A percentile compares a stretch with the other conserved stretches of the same genome.
Evolutionary conservation across 352 stramenopile genomes (phyloP).

Genomic region (Phytophthora gonapodyides): DNA sequence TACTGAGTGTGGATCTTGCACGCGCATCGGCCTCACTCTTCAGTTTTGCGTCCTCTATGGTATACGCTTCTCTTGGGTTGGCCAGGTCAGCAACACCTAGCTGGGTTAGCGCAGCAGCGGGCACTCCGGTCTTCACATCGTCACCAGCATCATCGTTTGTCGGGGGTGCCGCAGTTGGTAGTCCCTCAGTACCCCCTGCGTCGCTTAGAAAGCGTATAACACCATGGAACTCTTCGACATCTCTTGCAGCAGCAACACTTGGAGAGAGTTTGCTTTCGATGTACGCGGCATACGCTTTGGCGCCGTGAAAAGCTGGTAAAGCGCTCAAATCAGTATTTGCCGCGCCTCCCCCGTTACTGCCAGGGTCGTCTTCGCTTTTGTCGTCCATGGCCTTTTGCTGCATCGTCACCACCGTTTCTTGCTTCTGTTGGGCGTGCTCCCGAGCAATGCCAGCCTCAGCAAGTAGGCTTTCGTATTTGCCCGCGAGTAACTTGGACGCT

Average conservation of each 20-base stretch:
- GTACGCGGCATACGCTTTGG: slow-evolving; percentile 72
- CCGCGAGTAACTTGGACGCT: slow-evolving; percentile 40
- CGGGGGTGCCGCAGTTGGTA: slow-evolving; percentile 25
- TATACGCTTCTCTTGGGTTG: slow-evolving; percentile 82
- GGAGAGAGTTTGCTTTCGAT: slow-evolving; percentile 53
- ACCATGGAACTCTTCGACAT: slow-evolving; percentile 59
- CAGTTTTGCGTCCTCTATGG: slow-evolving; percentile 92
- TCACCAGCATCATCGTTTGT: slow-evolving; percentile 10
- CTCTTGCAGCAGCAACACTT: slow-evolving; percentile 32
- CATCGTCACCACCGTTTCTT: slow-evolving; percentile 50
- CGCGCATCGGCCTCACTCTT: slow-evolving; percentile 89
- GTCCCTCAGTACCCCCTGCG: slow-evolving; percentile 37
- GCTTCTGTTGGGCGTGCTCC: slow-evolving; percentile 63
- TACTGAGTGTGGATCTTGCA: slow-evolving; percentile 59
- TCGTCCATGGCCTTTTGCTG: slow-evolving; percentile 55
- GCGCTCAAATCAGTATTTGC: slow-evolving; percentile 54
- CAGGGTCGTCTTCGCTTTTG: slow-evolving; percentile 51
- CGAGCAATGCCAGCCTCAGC: slow-evolving; percentile 53
- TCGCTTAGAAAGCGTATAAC: slow-evolving; percentile 56
- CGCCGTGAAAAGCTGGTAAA: slow-evolving; percentile 70
- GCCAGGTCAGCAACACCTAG: slow-evolving; percentile 73
- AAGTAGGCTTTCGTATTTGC: slow-evolving; percentile 43
- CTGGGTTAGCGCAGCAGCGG: slow-evolving; percentile 22
- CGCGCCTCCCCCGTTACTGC: slow-evolving; percentile 24
- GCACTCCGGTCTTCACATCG: slow-evolving; percentile 24